A percentile compares a stretch with the other conserved stretches of the same genome.
phyloP scores from a whole-genome alignment of 1,284 basidiomycete species.

The Omphalotus olearius region DNA sequence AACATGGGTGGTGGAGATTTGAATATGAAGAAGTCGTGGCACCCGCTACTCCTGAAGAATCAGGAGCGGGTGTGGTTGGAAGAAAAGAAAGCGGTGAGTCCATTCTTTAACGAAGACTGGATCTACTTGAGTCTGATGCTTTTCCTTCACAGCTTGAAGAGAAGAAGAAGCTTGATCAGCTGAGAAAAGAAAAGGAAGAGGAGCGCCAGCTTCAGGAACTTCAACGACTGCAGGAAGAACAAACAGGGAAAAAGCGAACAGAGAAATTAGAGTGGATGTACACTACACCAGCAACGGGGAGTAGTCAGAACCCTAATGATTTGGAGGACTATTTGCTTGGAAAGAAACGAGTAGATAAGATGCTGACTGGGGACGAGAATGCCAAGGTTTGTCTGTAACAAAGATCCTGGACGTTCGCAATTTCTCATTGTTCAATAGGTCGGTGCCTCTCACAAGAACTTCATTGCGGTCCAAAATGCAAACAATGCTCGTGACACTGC shows the following conservation, averaged over 20 bases:
- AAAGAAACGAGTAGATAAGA: slow-evolving; percentile 98
- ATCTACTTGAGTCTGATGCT: slow-evolving; percentile 4
- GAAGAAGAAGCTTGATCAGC: slow-evolving; percentile 95
- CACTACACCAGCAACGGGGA: slow-evolving; percentile 86
- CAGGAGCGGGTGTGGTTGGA: slow-evolving; percentile 99
- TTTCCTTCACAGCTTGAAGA: slow-evolving; percentile 74
- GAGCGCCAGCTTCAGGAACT: slow-evolving; percentile 96
- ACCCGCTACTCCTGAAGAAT: slow-evolving; percentile 96
- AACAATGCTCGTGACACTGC: slow-evolving; percentile 89
- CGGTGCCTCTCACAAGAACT: slow-evolving; percentile 82
- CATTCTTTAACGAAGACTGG: slow-evolving; percentile 12
- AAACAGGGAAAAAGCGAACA: slow-evolving; percentile 90
- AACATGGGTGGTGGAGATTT: slow-evolving; percentile 95
- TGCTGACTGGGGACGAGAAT: slow-evolving; percentile 86
- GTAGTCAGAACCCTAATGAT: slow-evolving; percentile 81
- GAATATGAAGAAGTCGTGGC: slow-evolving; percentile 99
- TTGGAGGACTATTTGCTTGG: slow-evolving; percentile 95
- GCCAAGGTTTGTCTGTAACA: slow-evolving; percentile 57
- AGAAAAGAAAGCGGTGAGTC: slow-evolving; percentile 88
- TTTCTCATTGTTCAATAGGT: slow-evolving; percentile 39
- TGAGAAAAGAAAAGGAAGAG: slow-evolving; percentile 96
- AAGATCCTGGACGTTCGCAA: slow-evolving; percentile 1
- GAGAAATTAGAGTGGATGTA: slow-evolving; percentile 99
- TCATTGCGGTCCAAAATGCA: slow-evolving; percentile 91
- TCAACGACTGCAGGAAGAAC: slow-evolving; percentile 89